These are phyloP conservation scores for Paxillus ammoniavirescens DNA, from an alignment of 768 basidiomycete species.

Conservation along the genomic window DNA sequence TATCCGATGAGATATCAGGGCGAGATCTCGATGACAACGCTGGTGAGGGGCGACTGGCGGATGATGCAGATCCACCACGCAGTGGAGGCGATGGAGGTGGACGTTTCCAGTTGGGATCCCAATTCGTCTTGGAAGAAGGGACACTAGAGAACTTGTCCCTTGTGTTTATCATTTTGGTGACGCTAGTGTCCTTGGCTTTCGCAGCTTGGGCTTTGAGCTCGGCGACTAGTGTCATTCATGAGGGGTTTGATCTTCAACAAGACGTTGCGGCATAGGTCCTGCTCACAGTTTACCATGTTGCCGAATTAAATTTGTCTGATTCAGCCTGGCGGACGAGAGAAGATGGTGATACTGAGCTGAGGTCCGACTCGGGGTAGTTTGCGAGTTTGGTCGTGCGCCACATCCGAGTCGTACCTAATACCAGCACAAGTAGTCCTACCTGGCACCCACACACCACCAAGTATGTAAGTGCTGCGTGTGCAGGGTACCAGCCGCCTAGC, in stretches of 20 bases:
- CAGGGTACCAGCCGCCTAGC: no score
- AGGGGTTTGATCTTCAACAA: background rate
- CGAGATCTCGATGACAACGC: conserved; percentile 36
- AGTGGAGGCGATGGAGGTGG: conserved; percentile 41
- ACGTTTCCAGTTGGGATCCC: conserved; percentile 56
- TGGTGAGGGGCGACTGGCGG: conserved; percentile 21
- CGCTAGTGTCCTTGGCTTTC: conserved; percentile 56
- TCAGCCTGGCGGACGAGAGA: background rate
- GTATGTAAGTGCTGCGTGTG: no score
- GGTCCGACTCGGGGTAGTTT: background rate
- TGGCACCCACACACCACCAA: no score
- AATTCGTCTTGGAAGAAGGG: conserved; percentile 59
- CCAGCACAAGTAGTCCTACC: no score
- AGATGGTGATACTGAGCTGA: background rate
- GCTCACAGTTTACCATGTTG: conserved; percentile 32
- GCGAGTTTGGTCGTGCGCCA: no score
- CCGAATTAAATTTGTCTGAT: background rate
- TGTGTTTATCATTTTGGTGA: conserved; percentile 51
- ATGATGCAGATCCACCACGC: conserved; percentile 5
- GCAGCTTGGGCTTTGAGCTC: conserved; percentile 65
- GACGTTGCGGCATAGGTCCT: background rate
- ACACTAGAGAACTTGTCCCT: conserved; percentile 56
- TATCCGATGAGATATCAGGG: conserved; percentile 7
- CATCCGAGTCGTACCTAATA: no score
- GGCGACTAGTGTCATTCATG: conserved; percentile 41